These are phyloP conservation scores for Stereocaulon alpinum DNA, from an alignment of 495 filamentous ascomycete genomes.

Conservation along the genomic window DNA sequence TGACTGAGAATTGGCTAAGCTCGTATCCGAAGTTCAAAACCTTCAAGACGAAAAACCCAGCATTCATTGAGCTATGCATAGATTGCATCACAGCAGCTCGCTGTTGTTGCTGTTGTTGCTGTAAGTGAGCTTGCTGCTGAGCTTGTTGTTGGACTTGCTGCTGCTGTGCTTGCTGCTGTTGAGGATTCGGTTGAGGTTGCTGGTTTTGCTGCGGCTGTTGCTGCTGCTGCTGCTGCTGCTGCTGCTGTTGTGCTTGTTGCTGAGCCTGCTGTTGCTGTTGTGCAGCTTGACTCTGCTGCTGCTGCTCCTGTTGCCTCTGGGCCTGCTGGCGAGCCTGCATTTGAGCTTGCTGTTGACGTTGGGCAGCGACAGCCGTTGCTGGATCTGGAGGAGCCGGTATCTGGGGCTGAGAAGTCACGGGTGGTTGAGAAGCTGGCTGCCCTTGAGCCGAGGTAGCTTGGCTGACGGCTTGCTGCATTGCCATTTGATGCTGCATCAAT, in stretches of 20 bases:
- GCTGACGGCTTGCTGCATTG: slow-evolving; percentile 32
- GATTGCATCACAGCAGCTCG: slow-evolving; percentile 38
- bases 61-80: slow-evolving; percentile 36
- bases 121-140: slow-evolving; percentile 32
- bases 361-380: slow-evolving; percentile 17
- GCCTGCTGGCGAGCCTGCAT: slow-evolving; percentile 24
- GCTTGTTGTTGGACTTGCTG: slow-evolving; percentile 27
- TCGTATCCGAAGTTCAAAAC: slow-evolving; percentile 62
- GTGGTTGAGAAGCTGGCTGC: slow-evolving; percentile 20
- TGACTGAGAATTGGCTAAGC: slow-evolving; percentile 53
- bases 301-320: slow-evolving; percentile 8
- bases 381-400: slow-evolving; percentile 16
- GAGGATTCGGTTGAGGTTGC: slow-evolving; percentile 20
- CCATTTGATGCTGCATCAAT: slow-evolving; percentile 24
- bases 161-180: slow-evolving; percentile 31
- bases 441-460: slow-evolving; percentile 27
- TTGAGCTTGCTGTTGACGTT: slow-evolving; percentile 27
- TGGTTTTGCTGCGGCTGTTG: slow-evolving; percentile 35
- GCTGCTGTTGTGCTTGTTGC: slow-evolving; percentile 28
- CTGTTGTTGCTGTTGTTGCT: slow-evolving; percentile 33
- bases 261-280: slow-evolving; percentile 25
- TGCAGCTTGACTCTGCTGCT: slow-evolving; percentile 16
- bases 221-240: slow-evolving; percentile 27
- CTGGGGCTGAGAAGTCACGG: slow-evolving; percentile 19
- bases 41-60: slow-evolving; percentile 46